These are phyloP conservation scores for Oxyria digyna DNA, from an alignment of 148 eudicot species.

Conservation along the genomic window DNA sequence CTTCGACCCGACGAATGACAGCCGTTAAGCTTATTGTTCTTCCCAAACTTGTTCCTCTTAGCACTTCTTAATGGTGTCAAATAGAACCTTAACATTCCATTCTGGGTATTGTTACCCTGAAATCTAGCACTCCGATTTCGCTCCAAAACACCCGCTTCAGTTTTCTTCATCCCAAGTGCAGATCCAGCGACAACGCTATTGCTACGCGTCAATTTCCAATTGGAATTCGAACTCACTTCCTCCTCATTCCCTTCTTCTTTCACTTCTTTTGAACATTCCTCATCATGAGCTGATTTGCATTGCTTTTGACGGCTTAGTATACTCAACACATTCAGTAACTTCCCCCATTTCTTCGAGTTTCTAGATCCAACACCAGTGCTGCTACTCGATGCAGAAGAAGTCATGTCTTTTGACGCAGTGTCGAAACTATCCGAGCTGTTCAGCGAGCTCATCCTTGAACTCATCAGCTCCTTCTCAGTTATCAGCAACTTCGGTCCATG, in stretches of 20 bases:
- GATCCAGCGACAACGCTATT: not conserved
- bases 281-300: not conserved
- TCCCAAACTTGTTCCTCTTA: constrained; percentile 47
- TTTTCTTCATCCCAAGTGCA: constrained; percentile 1
- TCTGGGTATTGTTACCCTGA: constrained; percentile 15
- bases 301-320: not conserved
- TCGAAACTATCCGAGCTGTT: constrained; percentile 32
- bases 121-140: constrained; percentile 45
- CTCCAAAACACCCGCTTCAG: constrained; percentile 23
- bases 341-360: constrained; percentile 50
- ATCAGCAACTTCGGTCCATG: constrained; percentile 20
- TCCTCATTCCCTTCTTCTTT: not conserved
- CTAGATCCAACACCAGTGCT: constrained; percentile 25
- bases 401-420: constrained; percentile 28
- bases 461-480: constrained; percentile 44
- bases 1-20: constrained; percentile 34
- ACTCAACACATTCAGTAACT: constrained; percentile 15
- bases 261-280: not conserved
- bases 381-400: constrained; percentile 19
- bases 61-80: constrained; percentile 68
- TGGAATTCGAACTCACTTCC: constrained; percentile 3
- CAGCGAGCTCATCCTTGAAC: constrained; percentile 33
- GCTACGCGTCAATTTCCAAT: constrained; percentile 1
- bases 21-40: constrained; percentile 34
- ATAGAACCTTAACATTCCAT: constrained; percentile 53